Evolutionary conservation across 2,329 filamentous ascomycete genomes (phyloP).

Genomic region (Aspergillus bombycis): DNA sequence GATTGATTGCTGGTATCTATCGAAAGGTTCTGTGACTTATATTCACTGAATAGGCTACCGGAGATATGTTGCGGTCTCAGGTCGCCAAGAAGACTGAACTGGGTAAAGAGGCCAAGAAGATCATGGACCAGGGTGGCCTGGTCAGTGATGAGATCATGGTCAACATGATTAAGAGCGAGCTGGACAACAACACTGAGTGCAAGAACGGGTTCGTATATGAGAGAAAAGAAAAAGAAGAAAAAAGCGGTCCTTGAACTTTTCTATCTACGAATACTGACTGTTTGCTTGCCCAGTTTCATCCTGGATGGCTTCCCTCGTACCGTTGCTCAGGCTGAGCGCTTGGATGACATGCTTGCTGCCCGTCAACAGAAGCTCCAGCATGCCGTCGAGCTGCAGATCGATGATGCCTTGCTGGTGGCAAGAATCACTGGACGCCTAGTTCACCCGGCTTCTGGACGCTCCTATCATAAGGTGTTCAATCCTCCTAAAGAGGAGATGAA

Average conservation of each 20-base stretch:
- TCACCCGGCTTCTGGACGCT: slow-evolving; percentile 93
- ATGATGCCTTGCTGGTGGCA: slow-evolving; percentile 88
- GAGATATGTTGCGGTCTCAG: slow-evolving; percentile 98
- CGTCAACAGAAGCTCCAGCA: slow-evolving; percentile 87
- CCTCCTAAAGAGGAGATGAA: slow-evolving; percentile 92
- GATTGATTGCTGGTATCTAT: not conserved
- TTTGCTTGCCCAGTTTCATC: slow-evolving; percentile 73
- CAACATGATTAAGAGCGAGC: slow-evolving; percentile 98
- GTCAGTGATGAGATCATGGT: slow-evolving; percentile 99
- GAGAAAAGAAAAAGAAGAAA: not conserved
- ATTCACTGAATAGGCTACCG: slow-evolving; percentile 71
- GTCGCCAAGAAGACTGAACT: slow-evolving; percentile 96
- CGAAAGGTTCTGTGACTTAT: slow-evolving; percentile 5
- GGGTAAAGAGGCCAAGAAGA: slow-evolving; percentile 98
- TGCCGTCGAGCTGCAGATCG: slow-evolving; percentile 94
- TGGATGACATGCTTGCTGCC: slow-evolving; percentile 84
- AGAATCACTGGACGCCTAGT: slow-evolving; percentile 95
- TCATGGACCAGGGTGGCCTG: slow-evolving; percentile 97
- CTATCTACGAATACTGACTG: slow-evolving; percentile 22
- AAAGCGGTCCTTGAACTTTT: not conserved
- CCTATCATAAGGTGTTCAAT: slow-evolving; percentile 99
- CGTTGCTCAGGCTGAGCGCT: slow-evolving; percentile 89
- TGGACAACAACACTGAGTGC: slow-evolving; percentile 92
- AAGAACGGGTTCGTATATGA: slow-evolving; percentile 76
- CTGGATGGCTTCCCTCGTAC: slow-evolving; percentile 98